phyloP scores from a whole-genome alignment of 2,329 filamentous ascomycete species.

The Talaromyces amestolkiae region DNA sequence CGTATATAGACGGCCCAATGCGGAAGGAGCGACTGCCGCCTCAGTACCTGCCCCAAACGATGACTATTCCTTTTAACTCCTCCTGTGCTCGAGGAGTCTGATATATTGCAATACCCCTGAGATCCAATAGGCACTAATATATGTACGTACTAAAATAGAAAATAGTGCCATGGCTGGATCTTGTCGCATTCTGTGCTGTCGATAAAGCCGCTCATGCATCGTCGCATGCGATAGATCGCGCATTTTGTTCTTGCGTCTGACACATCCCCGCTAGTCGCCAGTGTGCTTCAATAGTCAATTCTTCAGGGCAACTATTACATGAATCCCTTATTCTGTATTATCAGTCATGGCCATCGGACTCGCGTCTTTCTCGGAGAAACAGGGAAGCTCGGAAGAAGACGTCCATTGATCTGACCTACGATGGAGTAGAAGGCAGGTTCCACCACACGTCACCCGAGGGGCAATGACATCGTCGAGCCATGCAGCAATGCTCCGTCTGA shows the following conservation, averaged over 20 bases:
- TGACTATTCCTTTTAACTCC: too few relatives aligned
- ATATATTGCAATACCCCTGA: background rate
- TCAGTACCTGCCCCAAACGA: background rate
- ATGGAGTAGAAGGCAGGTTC: background rate
- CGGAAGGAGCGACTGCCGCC: background rate
- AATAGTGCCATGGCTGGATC: background rate
- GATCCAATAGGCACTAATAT: background rate
- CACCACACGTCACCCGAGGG: slow-evolving; percentile 4
- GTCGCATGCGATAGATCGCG: background rate
- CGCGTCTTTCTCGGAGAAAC: background rate
- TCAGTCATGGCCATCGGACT: background rate
- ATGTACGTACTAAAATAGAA: background rate
- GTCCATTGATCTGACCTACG: background rate
- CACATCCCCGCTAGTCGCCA: background rate
- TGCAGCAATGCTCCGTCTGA: background rate
- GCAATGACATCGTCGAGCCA: slow-evolving; percentile 15
- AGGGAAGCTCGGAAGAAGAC: slow-evolving; percentile 9
- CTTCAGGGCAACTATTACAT: background rate
- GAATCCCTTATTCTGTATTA: too few relatives aligned
- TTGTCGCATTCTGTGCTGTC: background rate
- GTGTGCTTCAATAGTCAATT: slow-evolving; percentile 1
- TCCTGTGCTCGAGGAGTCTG: too few relatives aligned
- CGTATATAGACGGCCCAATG: background rate
- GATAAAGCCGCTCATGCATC: background rate
- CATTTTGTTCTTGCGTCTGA: background rate